Evolutionary conservation across 805 yeast species (phyloP), one percentile per base, ranked within the genome.

Genomic region (Jamesozyma piceae): DNA sequence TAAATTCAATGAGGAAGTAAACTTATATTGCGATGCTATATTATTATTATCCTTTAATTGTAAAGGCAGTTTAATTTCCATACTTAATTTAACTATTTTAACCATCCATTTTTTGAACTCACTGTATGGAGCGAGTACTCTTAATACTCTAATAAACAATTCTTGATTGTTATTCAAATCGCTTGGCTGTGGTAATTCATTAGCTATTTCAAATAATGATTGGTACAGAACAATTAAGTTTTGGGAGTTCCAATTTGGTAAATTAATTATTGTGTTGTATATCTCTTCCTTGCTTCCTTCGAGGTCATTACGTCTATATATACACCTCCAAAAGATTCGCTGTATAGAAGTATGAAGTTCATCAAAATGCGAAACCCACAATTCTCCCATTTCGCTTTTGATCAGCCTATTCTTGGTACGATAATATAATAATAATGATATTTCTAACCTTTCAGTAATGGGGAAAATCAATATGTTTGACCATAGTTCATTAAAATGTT

Each of bases 241-340:
- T 9, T 36, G 34, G 6, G 48, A 36, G 3, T 38, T 33, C 48
- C 52, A 46, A 19, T 39, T 35, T 11, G 30, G 20, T 4, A 48
- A 37, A 29, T 30, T 38, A 27, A 17, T 31, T 36, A 43, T 37
- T 6, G 28, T 24, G 5, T 39, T 35, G 3, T 2, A 22, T 11
- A 41, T 29, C 4, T 4, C 8, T 5, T 35, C 6, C 31, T 30
- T 27, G 6, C 45, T 34, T 11, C 8, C 6, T 11, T 38, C 29
- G 17, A 28, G 13, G 10, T 37, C 31, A 26, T 17, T 34, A 20
- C 34, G 19, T 3, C n/a, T n/a, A 15, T 34, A 33, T 11, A 47
- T 21, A 42, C 59, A 54, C 43, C 57, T 52, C 62, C 62, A 57
- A 34, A 54, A 46, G 10, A 57, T 44, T 43, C 62, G 46, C 33